Percentiles rank a stretch among this genome's conserved stretches.
Evolutionary conservation across 306 rosid genomes (phyloP).

Genomic region (Sechiopsis laciniata): DNA sequence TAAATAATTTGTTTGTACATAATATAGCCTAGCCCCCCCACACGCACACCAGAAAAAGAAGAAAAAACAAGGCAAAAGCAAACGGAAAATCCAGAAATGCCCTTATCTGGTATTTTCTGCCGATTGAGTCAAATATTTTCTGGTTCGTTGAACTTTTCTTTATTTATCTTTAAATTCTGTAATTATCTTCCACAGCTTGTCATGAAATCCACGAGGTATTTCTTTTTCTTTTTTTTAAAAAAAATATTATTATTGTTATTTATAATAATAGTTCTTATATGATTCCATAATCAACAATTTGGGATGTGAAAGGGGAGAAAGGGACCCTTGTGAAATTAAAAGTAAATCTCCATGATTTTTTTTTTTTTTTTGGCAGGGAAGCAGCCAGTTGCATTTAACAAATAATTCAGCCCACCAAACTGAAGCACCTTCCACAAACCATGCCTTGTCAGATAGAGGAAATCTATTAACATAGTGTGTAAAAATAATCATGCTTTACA

Average conservation of each 20-base stretch:
- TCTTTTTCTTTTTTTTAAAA: too few relatives aligned
- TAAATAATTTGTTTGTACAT: conserved; percentile 46
- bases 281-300: not conserved
- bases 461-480: not conserved
- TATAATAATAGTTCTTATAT: not conserved
- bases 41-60: not conserved
- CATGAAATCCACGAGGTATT: not conserved
- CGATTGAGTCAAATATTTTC: not conserved
- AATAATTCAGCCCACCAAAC: not conserved
- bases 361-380: not conserved
- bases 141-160: not conserved
- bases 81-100: not conserved
- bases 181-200: not conserved
- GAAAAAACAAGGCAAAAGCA: not conserved
- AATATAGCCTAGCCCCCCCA: not conserved
- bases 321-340: too few relatives aligned
- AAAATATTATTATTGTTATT: too few relatives aligned
- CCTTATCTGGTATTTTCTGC: not conserved
- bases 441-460: not conserved
- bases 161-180: not conserved
- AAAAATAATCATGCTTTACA: not conserved
- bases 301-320: too few relatives aligned
- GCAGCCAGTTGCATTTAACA: not conserved
- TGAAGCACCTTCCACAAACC: not conserved
- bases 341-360: too few relatives aligned